Evolutionary conservation across 805 yeast species (phyloP).

Genomic region (Torulaspora quercuum): DNA sequence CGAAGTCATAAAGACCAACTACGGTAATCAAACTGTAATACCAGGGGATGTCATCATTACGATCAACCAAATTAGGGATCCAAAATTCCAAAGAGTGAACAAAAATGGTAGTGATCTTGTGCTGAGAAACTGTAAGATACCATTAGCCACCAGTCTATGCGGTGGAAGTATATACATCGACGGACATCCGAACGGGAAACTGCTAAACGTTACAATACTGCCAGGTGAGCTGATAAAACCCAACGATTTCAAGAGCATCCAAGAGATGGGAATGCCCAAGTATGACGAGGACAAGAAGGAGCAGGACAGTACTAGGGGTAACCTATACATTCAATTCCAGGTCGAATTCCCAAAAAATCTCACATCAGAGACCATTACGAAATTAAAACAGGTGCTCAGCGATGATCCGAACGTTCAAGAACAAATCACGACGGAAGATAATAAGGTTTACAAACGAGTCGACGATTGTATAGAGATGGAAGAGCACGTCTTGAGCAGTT

Average conservation of each 20-base stretch:
- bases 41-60: slow-evolving; percentile 69
- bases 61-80: slow-evolving; percentile 38
- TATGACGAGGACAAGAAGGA: slow-evolving; percentile 3
- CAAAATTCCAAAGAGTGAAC: slow-evolving; percentile 35
- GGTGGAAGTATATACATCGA: slow-evolving; percentile 50
- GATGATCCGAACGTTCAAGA: slow-evolving; percentile 21
- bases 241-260: slow-evolving; percentile 42
- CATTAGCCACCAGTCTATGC: slow-evolving; percentile 50
- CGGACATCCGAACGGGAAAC: slow-evolving; percentile 34
- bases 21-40: slow-evolving; percentile 35
- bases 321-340: slow-evolving; percentile 55
- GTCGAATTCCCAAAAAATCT: slow-evolving; percentile 50
- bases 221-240: slow-evolving; percentile 55
- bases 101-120: slow-evolving; percentile 46
- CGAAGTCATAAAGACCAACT: slow-evolving; percentile 46
- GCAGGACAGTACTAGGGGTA: slow-evolving; percentile 39
- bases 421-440: slow-evolving; percentile 15
- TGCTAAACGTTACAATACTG: slow-evolving; percentile 41
- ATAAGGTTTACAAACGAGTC: slow-evolving; percentile 10
- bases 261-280: slow-evolving; percentile 60
- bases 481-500: slow-evolving; percentile 26
- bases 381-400: slow-evolving; percentile 17
- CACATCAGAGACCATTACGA: slow-evolving; percentile 21
- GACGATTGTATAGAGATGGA: slow-evolving; percentile 26
- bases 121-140: slow-evolving; percentile 43